Conservation (phyloP, 345 rosid genomes). For the Linum trigynum region DNA sequence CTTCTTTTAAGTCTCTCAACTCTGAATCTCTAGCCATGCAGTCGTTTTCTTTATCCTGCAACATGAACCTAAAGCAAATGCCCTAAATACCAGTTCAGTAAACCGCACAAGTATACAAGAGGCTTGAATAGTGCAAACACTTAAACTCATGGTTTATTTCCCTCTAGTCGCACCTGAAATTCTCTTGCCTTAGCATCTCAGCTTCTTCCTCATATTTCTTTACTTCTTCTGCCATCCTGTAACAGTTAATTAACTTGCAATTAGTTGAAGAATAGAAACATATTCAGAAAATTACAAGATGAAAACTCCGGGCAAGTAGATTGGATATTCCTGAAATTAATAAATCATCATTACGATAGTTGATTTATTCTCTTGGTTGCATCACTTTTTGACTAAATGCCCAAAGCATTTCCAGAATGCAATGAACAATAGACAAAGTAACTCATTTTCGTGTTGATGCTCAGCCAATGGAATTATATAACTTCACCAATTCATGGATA, state of each 20-base stretch:
- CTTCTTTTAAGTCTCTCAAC: slow-evolving; percentile 21
- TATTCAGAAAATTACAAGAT: background rate
- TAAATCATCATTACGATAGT: too few relatives aligned
- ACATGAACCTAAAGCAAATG: slow-evolving; percentile 7
- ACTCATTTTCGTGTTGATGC: background rate
- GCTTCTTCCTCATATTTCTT: slow-evolving; percentile 28
- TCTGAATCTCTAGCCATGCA: slow-evolving; percentile 18
- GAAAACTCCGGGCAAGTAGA: background rate
- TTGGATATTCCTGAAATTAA: too few relatives aligned
- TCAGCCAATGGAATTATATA: background rate
- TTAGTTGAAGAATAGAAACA: background rate
- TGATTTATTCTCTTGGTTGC: too few relatives aligned
- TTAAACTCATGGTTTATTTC: background rate
- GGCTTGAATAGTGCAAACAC: background rate
- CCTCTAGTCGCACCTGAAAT: slow-evolving; percentile 14
- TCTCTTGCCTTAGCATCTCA: slow-evolving; percentile 23
- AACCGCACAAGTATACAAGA: background rate
- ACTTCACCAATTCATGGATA: background rate
- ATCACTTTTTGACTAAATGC: slow-evolving; percentile 1
- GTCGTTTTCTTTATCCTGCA: slow-evolving; percentile 21
- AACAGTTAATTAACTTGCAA: background rate
- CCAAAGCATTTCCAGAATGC: background rate
- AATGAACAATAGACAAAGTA: background rate
- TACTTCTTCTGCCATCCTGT: slow-evolving; percentile 26
- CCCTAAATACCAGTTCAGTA: background rate